Base-by-base conservation (phyloP, 2,329 filamentous ascomycete species). In the Cladosporium velox region DNA sequence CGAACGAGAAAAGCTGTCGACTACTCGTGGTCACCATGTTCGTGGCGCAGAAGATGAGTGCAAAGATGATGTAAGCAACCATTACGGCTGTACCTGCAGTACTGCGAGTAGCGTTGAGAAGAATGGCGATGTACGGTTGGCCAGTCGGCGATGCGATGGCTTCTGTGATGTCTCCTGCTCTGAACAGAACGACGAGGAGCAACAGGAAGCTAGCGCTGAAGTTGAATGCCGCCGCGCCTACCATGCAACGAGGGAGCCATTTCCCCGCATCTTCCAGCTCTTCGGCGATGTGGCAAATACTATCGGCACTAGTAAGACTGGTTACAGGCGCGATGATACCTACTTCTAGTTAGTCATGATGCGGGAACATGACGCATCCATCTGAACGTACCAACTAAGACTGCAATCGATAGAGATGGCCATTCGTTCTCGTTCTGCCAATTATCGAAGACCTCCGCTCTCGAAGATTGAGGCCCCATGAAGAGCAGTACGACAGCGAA, bases 1-100 rank as follows among this genome's bases (percentile, higher is more conserved):
- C 78, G 67, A 82, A 82, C 0, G 79, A 78, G 59, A 74, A 82
- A 12, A 77, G 72, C 74, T 80, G 79, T 10, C 79, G 77, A 18
- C 78, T 79, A 3, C 78, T 77, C 4, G 79, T 77, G 49, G 80
- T 79, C 14, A 79, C 67, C 34, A 76, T 71, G 8, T 74, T 77
- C 14, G 79, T 74, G 6, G 77, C 78, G 38, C 76, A 79, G 66
- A 75, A 79, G 59, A 81, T 76, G 15, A 78, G 76, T 1, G 80
- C 71, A 55, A 65, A 34, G 30, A 68, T 63, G 35, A 70, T 64
- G 35, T 70, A 65, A 4, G 68, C 69, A 11, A 69, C 67, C 64
- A 72, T 68, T 11, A 68, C 65, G 26, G 69, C 71, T 1, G 72
- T 72, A 1, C 69, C 72, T 7, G 67, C 64, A 18, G 68, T 66